Conservation (phyloP, 148 eudicot species). For the Rhododendron kiyosumense region DNA sequence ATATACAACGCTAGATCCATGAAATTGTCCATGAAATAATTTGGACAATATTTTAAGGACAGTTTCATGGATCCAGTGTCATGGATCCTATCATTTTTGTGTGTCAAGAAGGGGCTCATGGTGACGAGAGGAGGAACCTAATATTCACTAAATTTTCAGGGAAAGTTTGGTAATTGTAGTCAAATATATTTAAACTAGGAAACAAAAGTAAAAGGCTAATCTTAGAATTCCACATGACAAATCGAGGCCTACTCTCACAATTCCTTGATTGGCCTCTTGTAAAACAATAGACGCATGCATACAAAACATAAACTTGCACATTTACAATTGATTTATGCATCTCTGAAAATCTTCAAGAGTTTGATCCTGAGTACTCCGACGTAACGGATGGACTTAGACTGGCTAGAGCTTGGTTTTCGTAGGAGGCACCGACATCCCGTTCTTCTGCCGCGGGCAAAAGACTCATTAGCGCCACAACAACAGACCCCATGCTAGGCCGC, state of each 20-base stretch:
- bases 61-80: too few species aligned
- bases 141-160: not conserved
- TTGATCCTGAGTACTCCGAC: too few species aligned
- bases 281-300: not conserved
- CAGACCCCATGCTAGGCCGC: conserved; percentile 71
- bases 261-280: not conserved
- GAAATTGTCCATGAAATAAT: too few species aligned
- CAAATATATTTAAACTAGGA: too few species aligned
- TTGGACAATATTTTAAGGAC: too few species aligned
- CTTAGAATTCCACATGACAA: not conserved
- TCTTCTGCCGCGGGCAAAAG: too few species aligned
- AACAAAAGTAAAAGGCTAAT: not conserved
- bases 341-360: not conserved
- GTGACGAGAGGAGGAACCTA: not conserved
- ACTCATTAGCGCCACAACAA: conserved; percentile 59
- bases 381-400: conserved; percentile 13
- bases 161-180: not conserved
- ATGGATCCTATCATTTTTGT: too few species aligned
- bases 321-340: not conserved
- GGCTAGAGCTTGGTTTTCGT: conserved; percentile 42
- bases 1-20: too few species aligned
- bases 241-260: too few species aligned
- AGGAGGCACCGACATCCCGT: conserved; percentile 58
- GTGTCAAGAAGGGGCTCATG: too few species aligned
- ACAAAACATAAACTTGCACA: not conserved